Conservation (phyloP, 1,284 basidiomycete species). For the Cryptococcus sp. region DNA sequence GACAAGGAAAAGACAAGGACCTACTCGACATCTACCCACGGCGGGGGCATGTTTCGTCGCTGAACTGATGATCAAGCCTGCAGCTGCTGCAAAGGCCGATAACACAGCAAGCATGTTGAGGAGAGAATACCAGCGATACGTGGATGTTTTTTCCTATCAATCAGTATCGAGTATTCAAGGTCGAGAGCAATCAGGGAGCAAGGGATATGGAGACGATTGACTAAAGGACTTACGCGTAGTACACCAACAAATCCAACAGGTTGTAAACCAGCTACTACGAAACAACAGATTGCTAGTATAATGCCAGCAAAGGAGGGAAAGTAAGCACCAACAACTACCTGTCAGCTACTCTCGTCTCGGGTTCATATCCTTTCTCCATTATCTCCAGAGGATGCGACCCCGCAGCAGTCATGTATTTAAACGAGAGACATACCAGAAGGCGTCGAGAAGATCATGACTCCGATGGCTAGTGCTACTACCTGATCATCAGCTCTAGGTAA, state of each 20-base stretch:
- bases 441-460: slow-evolving; percentile 71
- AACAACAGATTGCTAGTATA: slow-evolving; percentile 70
- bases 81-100: slow-evolving; percentile 67
- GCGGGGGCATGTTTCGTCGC: slow-evolving; percentile 68
- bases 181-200: neutral
- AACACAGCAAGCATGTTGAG: slow-evolving; percentile 60
- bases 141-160: slow-evolving; percentile 65
- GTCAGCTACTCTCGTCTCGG: neutral
- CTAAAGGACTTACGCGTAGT: slow-evolving; percentile 57
- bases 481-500: slow-evolving; percentile 11
- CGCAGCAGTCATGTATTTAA: too few species aligned
- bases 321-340: slow-evolving; percentile 73
- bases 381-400: too few species aligned
- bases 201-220: neutral
- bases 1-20: slow-evolving; percentile 52
- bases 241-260: slow-evolving; percentile 78
- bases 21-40: slow-evolving; percentile 59
- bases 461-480: slow-evolving; percentile 63
- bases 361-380: neutral
- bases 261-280: slow-evolving; percentile 67
- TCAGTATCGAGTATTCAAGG: neutral
- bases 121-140: slow-evolving; percentile 70
- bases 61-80: slow-evolving; percentile 73
- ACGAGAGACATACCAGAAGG: slow-evolving; percentile 49
- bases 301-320: slow-evolving; percentile 68